Base-by-base conservation (phyloP, 768 basidiomycete species). In the Kwoniella sp. region DNA sequence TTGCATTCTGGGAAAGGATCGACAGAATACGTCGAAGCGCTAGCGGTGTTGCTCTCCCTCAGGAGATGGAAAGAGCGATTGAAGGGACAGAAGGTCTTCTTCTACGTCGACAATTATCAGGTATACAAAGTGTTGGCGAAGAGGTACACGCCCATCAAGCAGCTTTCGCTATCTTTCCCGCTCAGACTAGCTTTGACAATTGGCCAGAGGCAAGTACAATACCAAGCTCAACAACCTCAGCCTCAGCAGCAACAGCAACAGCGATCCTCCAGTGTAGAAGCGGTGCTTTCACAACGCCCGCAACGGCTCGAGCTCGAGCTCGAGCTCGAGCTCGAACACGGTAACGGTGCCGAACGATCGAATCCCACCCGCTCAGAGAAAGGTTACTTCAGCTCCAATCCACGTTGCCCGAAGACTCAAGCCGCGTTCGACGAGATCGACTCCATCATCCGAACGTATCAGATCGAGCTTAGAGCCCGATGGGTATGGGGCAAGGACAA, bases 401-500 rank as follows among this genome's bases (percentile, higher is more conserved):
- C 56, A 41, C 56, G 56, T 41, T 61, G 47, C 20, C 54, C 47
- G 7, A 30, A 55, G 29, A 45, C 58, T 2, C 48, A 41, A 23
- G 29, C 47, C 25, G 55, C 55, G 5, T 58, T 65, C 51, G 63
- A 65, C 22, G 56, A 65, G 38, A 65, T 65, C 22, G 63, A 65
- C 25, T 20, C 37, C 11, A 29, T 65, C 45, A 55, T 65, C 52
- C 17, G 34, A 7, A 28, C 26, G 26, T 31, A 65, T 29, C 50
- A 34, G 34, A 65, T 65, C 28, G 38, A 47, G 1, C 34, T 65
- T 1, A 58, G 52, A 47, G 63, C 63, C 3, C 26, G 63, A 54
- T 65, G 63, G 63, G 63, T 65, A 20, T 65, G 58, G 56, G 63
- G 63, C 37, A 65, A 65, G 37, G 63, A 65, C 38, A 65, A 65